A percentile compares a stretch with the other conserved stretches of the same genome.
These are phyloP conservation scores for Hypoxylon cercidicola DNA, from an alignment of 495 filamentous ascomycete genomes.

Conservation along the genomic window DNA sequence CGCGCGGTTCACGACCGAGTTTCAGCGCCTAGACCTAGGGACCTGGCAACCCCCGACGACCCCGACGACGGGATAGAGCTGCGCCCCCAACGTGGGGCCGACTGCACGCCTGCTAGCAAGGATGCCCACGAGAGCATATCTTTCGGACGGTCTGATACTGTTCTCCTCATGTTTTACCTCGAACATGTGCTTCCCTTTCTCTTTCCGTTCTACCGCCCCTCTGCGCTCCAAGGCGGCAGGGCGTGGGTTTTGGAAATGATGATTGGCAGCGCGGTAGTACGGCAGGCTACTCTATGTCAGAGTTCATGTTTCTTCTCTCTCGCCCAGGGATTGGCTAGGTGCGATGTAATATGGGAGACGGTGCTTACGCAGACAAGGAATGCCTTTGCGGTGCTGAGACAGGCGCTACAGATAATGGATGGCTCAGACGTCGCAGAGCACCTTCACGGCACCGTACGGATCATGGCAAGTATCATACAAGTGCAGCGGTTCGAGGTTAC, in stretches of 20 bases:
- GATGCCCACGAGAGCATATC: slow-evolving; percentile 20
- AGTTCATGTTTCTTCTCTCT: slow-evolving; percentile 62
- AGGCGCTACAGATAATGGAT: slow-evolving; percentile 45
- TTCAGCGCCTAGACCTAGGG: slow-evolving; percentile 2
- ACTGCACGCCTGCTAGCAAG: slow-evolving; percentile 29
- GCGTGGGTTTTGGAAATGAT: slow-evolving; percentile 65
- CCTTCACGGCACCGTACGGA: slow-evolving; percentile 43
- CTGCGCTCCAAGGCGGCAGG: slow-evolving; percentile 57
- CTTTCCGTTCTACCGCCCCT: slow-evolving; percentile 65
- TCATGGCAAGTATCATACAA: slow-evolving; percentile 65
- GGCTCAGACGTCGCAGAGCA: slow-evolving; percentile 41
- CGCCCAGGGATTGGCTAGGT: slow-evolving; percentile 20
- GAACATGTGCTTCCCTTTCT: slow-evolving; percentile 64
- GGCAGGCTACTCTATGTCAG: slow-evolving; percentile 57
- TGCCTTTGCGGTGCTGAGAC: slow-evolving; percentile 47
- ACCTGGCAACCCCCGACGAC: slow-evolving; percentile 10
- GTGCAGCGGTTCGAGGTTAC: slow-evolving; percentile 62
- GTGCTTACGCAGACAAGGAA: slow-evolving; percentile 44
- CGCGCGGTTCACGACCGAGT: slow-evolving; percentile 28
- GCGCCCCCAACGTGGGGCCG: slow-evolving; percentile 22
- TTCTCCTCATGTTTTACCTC: slow-evolving; percentile 59
- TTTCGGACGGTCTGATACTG: slow-evolving; percentile 35
- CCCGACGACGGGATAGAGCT: slow-evolving; percentile 24
- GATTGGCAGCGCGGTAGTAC: slow-evolving; percentile 58
- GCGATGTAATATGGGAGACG: slow-evolving; percentile 44